phyloP scores from a whole-genome alignment of 169 alveolate species.

The Eimeria necatrix region DNA sequence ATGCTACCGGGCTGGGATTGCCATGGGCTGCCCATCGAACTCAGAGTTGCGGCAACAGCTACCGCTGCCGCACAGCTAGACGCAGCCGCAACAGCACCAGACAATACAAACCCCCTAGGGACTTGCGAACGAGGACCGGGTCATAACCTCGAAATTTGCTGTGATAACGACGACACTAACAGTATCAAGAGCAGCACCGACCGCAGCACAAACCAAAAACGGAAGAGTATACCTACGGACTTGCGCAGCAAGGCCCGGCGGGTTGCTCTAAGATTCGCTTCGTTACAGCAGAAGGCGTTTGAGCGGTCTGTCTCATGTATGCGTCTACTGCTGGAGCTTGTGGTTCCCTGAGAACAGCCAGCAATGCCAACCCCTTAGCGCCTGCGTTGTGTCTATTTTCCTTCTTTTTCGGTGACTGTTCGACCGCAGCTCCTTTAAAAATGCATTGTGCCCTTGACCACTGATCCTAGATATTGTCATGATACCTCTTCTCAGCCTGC shows the following conservation, averaged over 20 bases:
- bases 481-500: too few relatives aligned
- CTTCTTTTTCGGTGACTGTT: too few relatives aligned
- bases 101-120: background rate
- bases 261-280: slow-evolving; percentile 62
- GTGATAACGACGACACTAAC: background rate
- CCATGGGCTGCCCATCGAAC: slow-evolving; percentile 95
- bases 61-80: slow-evolving; percentile 7
- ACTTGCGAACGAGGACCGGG: too few relatives aligned
- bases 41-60: slow-evolving; percentile 67
- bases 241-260: slow-evolving; percentile 66
- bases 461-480: background rate
- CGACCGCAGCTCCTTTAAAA: too few relatives aligned
- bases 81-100: slow-evolving; percentile 80
- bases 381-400: too few relatives aligned
- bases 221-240: background rate
- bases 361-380: too few relatives aligned
- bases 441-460: too few relatives aligned
- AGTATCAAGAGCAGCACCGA: slow-evolving; percentile 27
- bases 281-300: slow-evolving; percentile 59
- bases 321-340: background rate
- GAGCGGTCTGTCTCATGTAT: slow-evolving; percentile 36
- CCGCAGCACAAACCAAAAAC: background rate
- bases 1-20: slow-evolving; percentile 94
- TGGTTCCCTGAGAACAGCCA: background rate
- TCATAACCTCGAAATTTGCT: too few relatives aligned